Percentiles rank a stretch among this genome's conserved stretches.
Conservation (phyloP, 495 filamentous ascomycete species). For the Lasiosphaeria miniovina region DNA sequence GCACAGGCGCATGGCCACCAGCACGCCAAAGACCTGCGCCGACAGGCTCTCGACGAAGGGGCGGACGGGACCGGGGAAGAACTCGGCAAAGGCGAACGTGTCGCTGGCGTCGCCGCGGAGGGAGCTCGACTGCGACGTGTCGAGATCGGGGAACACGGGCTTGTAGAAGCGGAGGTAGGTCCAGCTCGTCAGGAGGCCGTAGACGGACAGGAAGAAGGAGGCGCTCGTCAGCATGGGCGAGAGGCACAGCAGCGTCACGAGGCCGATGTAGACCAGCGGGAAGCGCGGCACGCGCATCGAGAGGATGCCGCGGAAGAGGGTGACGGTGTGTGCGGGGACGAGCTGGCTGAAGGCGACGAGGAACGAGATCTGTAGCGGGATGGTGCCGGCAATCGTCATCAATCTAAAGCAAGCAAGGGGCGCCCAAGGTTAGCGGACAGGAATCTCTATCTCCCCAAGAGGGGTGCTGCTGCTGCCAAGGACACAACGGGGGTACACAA, state of each 20-base stretch:
- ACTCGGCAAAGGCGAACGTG: constrained; percentile 90
- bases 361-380: constrained; percentile 87
- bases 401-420: constrained; percentile 44
- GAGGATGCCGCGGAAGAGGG: constrained; percentile 79
- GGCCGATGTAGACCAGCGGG: constrained; percentile 78
- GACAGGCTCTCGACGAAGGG: constrained; percentile 70
- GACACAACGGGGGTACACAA: constrained; percentile 13
- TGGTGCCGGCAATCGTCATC: constrained; percentile 79
- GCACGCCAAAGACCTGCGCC: constrained; percentile 66
- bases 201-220: constrained; percentile 74
- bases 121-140: constrained; percentile 58
- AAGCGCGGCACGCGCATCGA: constrained; percentile 89
- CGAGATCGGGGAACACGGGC: constrained; percentile 58
- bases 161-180: constrained; percentile 96
- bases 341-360: constrained; percentile 98
- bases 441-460: not conserved
- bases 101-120: constrained; percentile 88
- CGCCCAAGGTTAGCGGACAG: not conserved
- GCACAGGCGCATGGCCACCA: constrained; percentile 73
- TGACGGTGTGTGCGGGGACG: constrained; percentile 96
- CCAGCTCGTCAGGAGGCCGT: constrained; percentile 86
- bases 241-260: constrained; percentile 71
- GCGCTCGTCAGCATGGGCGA: constrained; percentile 81
- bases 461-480: not conserved
- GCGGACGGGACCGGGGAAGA: constrained; percentile 87